Evolutionary conservation across 176 grass and related monocot genomes (phyloP), one percentile per base, ranked within the genome.

Genomic region (Oryza meridionalis): DNA sequence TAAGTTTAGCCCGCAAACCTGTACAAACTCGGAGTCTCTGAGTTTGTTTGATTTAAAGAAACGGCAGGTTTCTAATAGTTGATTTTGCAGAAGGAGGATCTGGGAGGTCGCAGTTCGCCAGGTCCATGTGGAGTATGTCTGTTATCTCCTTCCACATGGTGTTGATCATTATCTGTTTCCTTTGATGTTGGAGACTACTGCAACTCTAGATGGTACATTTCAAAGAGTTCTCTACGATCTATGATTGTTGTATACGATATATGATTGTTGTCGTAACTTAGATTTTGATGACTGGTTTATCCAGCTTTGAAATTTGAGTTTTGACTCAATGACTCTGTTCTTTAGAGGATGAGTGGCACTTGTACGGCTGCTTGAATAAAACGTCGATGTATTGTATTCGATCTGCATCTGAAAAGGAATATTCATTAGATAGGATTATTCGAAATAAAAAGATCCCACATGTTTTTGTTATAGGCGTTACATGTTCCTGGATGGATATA

Each of bases 31-130:
- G 0, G 1, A 67, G 61, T 62, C 43, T 55, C 21, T 6, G n/a
- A n/a, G 64, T 65, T 64, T 76, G 14, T 32, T 67, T 32, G 29
- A 81, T 17, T 7, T 21, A 1, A 50, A 14, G 73, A 61, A 44
- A 33, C 16, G 40, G 81, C 9, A 8, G 21, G 25, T 68, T 71
- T 86, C 68, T 78, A 14, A 81, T 78, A 26, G 26, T 69, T 84
- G 42, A 40, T 84, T 66, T 82, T 90, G 69, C 87, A 87, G 92
- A 49, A 7, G 79, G 62, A 82, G 83, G 87, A 84, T 73, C 81
- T 53, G 70, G 7, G 26, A 76, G 78, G 22, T 25, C 61, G 19
- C 72, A 42, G 63, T 71, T 67, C 13, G 61, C 49, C 0, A 67
- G 72, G 17, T 84, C 84, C 79, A 29, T 68, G 74, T 90, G 89